Base-by-base conservation (phyloP, 108 stramenopile genomes). In the Cyclotella distinguenda region DNA sequence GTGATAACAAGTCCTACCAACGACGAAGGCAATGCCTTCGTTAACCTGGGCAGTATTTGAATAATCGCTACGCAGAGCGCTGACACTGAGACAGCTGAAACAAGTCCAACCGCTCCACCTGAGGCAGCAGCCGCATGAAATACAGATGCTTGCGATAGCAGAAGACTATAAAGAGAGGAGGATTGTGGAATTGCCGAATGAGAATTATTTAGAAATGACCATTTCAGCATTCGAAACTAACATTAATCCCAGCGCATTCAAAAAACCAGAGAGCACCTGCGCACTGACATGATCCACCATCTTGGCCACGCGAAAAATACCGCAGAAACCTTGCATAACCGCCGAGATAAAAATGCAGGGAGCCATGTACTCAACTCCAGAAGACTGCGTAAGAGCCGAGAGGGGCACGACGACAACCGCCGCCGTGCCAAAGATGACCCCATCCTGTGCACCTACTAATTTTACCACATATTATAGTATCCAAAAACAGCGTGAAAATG, bases 1-100 rank as follows among this genome's bases (percentile, higher is more conserved):
- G 78, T 66, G 25, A 79, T 67, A 33, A 70, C 66, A 27, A 79
- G 66, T 22, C 70, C 78, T 3, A 79, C 66, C 52, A 79, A 42
- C 16, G 69, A 62, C 1, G 78, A 61, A 0, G 78, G 78, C 15
- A 71, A 39, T 1, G 58, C 60, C 55, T 72, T 72, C 0, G 69
- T 68, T 18, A 65, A 16, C 19, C 32, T 31, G 4, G 70, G 70
- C 8, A 69, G 55, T 16, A 73, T 21, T 45, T 68, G 69, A 32
- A 74, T 53, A 42, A 79, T 68, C 33, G 52, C 45, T 26, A 65
- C 56, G 44, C 72, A 74, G 21, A 79, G 39, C 16, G 56, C n/a
- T 45, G 78, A 57, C 28, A 69, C 63, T 4, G 31, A 45, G 10
- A 72, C 52, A 7, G 70, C 60, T 0, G 70, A 61, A 7, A 10